Evolutionary conservation across 2,329 filamentous ascomycete species (phyloP).

Genomic region (Coniochaeta sp.): DNA sequence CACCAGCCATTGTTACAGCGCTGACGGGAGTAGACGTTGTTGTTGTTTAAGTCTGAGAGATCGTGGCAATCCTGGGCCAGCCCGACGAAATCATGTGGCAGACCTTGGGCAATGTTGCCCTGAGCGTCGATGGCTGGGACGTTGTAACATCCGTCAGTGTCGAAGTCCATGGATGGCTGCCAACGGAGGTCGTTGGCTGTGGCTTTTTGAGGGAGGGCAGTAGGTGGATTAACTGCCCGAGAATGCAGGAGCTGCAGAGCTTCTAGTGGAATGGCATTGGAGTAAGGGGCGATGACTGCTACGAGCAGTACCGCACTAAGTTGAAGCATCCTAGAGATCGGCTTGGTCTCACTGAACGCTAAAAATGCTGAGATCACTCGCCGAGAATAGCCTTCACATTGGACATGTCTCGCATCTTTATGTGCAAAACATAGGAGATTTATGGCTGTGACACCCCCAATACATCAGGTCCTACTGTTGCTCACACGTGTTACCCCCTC

Average conservation of each 20-base stretch:
- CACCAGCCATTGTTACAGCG: conserved; percentile 38
- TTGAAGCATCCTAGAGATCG: neutral
- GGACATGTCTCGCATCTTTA: neutral
- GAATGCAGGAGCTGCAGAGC: neutral
- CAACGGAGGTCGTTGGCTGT: conserved; percentile 24
- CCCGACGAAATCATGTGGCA: conserved; percentile 13
- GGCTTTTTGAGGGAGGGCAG: conserved; percentile 20
- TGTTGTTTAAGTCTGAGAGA: conserved; percentile 17
- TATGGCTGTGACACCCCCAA: neutral
- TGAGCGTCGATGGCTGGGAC: conserved; percentile 34
- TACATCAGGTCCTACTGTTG: neutral
- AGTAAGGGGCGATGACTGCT: neutral
- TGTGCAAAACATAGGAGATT: neutral
- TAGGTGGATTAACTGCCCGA: neutral
- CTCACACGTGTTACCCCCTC: neutral
- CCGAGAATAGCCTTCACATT: neutral
- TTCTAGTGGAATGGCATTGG: neutral
- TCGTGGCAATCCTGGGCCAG: conserved; percentile 15
- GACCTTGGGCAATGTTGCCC: conserved; percentile 23
- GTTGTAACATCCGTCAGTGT: conserved; percentile 34
- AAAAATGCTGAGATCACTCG: neutral
- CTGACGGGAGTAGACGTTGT: conserved; percentile 32
- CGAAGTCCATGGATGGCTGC: conserved; percentile 31
- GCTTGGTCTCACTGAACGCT: neutral
- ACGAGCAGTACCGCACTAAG: neutral